phyloP scores from a whole-genome alignment of 2,329 filamentous ascomycete species.

The Pseudofabraea citricarpa region DNA sequence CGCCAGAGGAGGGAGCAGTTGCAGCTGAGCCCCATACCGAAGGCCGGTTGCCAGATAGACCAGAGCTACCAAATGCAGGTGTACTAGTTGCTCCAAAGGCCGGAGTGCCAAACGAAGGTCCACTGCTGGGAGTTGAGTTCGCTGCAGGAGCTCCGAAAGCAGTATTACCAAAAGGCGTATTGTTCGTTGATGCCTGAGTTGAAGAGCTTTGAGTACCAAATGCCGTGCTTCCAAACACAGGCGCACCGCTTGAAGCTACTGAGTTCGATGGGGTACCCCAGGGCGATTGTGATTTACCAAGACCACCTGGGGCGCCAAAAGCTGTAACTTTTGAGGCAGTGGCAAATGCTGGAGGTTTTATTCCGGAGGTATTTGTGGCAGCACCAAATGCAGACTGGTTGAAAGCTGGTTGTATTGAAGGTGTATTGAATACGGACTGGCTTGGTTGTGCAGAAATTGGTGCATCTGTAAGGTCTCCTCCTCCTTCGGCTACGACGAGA shows the following conservation, averaged over 20 bases:
- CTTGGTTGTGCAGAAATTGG: constrained; percentile 19
- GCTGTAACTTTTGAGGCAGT: constrained; percentile 20
- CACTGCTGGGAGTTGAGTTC: constrained; percentile 7
- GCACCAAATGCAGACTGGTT: constrained; percentile 32
- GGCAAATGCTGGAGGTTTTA: constrained; percentile 28
- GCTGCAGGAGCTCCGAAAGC: constrained; percentile 31
- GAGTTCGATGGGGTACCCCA: constrained; percentile 39
- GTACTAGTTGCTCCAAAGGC: constrained; percentile 16
- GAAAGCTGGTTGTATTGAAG: constrained; percentile 27
- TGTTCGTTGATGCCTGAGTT: constrained; percentile 23
- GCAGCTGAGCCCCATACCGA: constrained; percentile 48
- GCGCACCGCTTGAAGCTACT: constrained; percentile 9
- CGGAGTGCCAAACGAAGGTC: constrained; percentile 16
- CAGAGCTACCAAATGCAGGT: constrained; percentile 25
- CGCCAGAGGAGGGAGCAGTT: constrained; percentile 33
- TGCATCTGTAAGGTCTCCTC: constrained; percentile 10
- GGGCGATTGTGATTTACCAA: constrained; percentile 47
- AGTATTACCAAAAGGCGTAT: constrained; percentile 44
- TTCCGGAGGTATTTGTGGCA: constrained; percentile 16
- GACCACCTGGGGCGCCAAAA: constrained; percentile 31
- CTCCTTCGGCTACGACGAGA: constrained; percentile 42
- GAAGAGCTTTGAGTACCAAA: constrained; percentile 14
- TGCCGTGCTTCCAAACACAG: constrained; percentile 18
- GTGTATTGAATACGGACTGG: constrained; percentile 23
- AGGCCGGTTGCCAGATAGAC: constrained; percentile 37